Evolutionary conservation across 2,329 filamentous ascomycete genomes (phyloP).

Genomic region (Purpureocillium lavendulum): DNA sequence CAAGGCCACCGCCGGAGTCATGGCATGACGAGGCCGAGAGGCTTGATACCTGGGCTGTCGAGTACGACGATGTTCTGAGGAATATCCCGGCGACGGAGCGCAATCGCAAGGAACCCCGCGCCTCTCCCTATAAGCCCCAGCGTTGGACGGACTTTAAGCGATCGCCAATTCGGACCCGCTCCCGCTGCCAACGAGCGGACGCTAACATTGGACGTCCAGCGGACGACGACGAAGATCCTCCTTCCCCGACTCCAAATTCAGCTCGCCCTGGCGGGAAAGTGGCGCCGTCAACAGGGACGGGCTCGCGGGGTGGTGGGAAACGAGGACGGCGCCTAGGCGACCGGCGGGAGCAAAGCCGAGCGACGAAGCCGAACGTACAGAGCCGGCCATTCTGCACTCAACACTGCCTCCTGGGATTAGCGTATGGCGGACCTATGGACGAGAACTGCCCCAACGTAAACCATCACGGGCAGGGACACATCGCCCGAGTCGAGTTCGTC

Average conservation of each 20-base stretch:
- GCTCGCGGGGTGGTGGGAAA: too few species aligned
- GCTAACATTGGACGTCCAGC: constrained; percentile 8
- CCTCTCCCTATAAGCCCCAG: constrained; percentile 15
- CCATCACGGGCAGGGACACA: constrained; percentile 9
- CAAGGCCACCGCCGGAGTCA: constrained; percentile 13
- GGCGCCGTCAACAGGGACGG: too few species aligned
- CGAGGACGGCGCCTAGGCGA: too few species aligned
- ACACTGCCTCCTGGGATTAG: too few species aligned
- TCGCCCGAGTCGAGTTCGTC: constrained; percentile 16
- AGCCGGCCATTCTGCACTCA: too few species aligned
- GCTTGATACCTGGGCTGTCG: constrained; percentile 24
- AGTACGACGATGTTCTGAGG: constrained; percentile 20
- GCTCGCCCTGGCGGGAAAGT: too few species aligned
- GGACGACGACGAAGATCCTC: constrained; percentile 3
- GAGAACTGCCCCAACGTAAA: constrained; percentile 17
- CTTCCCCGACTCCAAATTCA: constrained; percentile 10
- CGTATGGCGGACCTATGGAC: background rate
- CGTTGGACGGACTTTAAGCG: constrained; percentile 18
- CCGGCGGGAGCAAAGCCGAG: too few species aligned
- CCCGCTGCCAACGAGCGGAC: constrained; percentile 5
- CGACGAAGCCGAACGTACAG: too few species aligned
- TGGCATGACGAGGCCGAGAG: constrained; percentile 21
- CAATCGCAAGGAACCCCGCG: constrained; percentile 10
- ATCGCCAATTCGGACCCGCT: constrained; percentile 18
- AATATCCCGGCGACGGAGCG: constrained; percentile 13